Evolutionary conservation across 371 early-diverging fungal genomes (phyloP), one percentile per base, ranked within the genome.

Genomic region (Nematocida sp.): DNA sequence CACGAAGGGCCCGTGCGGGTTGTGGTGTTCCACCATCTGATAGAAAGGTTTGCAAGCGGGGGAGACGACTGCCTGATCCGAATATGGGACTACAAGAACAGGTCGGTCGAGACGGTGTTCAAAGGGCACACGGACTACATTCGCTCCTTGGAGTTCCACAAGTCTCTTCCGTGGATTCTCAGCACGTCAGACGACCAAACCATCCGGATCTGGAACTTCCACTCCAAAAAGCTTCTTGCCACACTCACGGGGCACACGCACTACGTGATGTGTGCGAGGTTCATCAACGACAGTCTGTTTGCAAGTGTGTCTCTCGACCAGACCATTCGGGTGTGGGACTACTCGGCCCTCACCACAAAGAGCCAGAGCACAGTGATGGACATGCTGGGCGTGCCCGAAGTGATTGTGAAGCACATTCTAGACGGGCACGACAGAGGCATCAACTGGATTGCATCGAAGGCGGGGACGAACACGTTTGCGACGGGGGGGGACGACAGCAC

Each of bases 61-160:
- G 99, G 96, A 65, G 99, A 99, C 83, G 99, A 99, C 84, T 91
- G 91, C 86, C 91, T 93, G 80, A 91, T 97, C 80, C 93, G 94
- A 81, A 90, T 99, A n/a, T 99, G 95, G 95, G 93, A 93, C 85
- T 91, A 93, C 86, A 95, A 95, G 82, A 90, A 88, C 40, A 88
- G 91, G 43, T 89, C 91, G 67, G 93, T 95, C 80, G 84, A 91
- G 15, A 92, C 92, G 76, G 92, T 91, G 5, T 86, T 96, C 51
- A 91, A 90, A 55, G 98, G 97, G 29, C 99, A 99, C 83, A 84
- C 93, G 74, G 99, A 99, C 81, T 99, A 95, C 81, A 89, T 99
- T 43, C 91, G 98, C 70, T 91, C 92, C 7, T 90, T 94, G 3
- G 91, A 87, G 80, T 99, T 99, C 85, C 99, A 99, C 81, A 90